These are phyloP conservation scores for Ceratobasidium theobromae DNA, from an alignment of 1,284 basidiomycete species.

Conservation along the genomic window DNA sequence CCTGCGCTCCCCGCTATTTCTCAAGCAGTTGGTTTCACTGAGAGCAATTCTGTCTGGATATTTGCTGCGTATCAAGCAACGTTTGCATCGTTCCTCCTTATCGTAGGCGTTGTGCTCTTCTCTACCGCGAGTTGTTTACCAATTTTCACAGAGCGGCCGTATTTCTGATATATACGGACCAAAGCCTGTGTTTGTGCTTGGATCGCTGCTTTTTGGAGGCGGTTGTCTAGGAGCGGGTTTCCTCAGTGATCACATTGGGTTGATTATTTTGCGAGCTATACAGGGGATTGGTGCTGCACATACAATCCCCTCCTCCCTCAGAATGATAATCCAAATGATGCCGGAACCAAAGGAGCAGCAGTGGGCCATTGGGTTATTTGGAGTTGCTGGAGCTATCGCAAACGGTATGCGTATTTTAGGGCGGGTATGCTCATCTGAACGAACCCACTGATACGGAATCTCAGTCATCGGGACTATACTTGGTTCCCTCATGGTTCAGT, in stretches of 20 bases:
- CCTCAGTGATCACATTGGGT: conserved; percentile 24
- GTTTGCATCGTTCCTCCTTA: conserved; percentile 29
- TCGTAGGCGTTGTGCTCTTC: conserved; percentile 6
- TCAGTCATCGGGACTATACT: conserved; percentile 45
- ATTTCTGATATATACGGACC: conserved; percentile 34
- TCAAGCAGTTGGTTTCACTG: conserved; percentile 37
- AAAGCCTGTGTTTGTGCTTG: conserved; percentile 31
- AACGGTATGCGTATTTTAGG: conserved; percentile 45
- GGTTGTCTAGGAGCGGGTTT: conserved; percentile 33
- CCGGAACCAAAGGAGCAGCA: conserved; percentile 50
- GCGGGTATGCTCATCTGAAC: no score
- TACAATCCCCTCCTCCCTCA: conserved; percentile 52
- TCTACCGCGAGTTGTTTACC: background rate
- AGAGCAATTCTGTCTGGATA: conserved; percentile 31
- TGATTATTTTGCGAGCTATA: conserved; percentile 32
- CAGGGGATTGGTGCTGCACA: conserved; percentile 34
- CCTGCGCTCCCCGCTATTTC: conserved; percentile 48
- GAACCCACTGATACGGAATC: no score
- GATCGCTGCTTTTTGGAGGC: conserved; percentile 26
- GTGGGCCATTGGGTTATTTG: conserved; percentile 51
- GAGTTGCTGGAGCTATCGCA: conserved; percentile 50
- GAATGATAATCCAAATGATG: conserved; percentile 51
- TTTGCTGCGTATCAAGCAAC: conserved; percentile 32
- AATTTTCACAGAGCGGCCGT: conserved; percentile 24
- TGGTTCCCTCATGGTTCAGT: conserved; percentile 46